Conservation (phyloP, 2,329 filamentous ascomycete species). For the Sclerotinia minor region DNA sequence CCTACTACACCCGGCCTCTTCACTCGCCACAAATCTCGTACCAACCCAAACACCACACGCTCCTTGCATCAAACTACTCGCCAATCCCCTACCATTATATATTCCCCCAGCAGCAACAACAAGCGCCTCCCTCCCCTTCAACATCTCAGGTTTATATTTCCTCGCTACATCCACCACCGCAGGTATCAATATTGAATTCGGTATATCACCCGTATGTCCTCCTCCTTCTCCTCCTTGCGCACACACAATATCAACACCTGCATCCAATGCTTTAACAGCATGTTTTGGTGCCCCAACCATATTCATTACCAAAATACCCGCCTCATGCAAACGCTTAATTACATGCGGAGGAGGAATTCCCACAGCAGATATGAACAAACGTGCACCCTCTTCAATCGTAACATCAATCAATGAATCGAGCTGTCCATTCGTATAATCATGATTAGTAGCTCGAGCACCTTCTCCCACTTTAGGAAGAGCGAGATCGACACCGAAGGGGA, state of each 20-base stretch:
- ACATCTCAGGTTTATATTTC: conserved; percentile 55
- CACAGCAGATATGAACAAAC: conserved; percentile 83
- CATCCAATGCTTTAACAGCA: conserved; percentile 81
- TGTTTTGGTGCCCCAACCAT: conserved; percentile 96
- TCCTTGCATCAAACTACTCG: conserved; percentile 81
- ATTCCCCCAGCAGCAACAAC: conserved; percentile 91
- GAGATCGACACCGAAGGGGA: conserved; percentile 90
- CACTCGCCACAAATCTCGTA: conserved; percentile 82
- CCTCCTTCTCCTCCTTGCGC: conserved; percentile 92
- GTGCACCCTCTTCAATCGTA: conserved; percentile 79
- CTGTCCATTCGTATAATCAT: conserved; percentile 90
- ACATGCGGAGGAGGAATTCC: conserved; percentile 76
- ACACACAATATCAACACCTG: conserved; percentile 87
- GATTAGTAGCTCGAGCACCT: conserved; percentile 82
- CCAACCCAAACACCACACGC: conserved; percentile 92
- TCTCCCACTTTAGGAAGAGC: conserved; percentile 88
- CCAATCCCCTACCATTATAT: conserved; percentile 76
- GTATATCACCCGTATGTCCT: conserved; percentile 86
- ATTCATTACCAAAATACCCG: conserved; percentile 88
- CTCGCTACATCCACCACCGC: conserved; percentile 81
- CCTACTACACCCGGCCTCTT: conserved; percentile 77
- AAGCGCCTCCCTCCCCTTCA: conserved; percentile 70
- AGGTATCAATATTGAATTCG: conserved; percentile 83
- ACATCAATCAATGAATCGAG: conserved; percentile 87
- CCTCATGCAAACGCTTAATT: conserved; percentile 74